These are phyloP conservation scores for Colletotrichum godetiae DNA, from an alignment of 2,329 filamentous ascomycete genomes.

Conservation along the genomic window DNA sequence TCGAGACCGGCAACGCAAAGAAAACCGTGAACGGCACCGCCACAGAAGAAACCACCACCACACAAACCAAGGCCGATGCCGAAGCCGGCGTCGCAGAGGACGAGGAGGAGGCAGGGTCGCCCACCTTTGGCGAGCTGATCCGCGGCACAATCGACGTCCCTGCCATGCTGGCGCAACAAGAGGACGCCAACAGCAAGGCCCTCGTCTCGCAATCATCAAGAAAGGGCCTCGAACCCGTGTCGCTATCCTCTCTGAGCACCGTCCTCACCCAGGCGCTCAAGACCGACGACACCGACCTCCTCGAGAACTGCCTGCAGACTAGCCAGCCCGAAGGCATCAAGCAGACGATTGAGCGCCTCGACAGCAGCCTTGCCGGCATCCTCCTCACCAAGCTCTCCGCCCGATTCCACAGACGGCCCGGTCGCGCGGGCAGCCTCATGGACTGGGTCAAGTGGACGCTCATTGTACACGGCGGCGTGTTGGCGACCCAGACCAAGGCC, in stretches of 20 bases:
- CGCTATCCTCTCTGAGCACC: constrained; percentile 85
- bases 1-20: constrained; percentile 33
- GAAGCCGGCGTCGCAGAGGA: constrained; percentile 48
- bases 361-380: constrained; percentile 82
- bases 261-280: constrained; percentile 94
- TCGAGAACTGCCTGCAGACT: constrained; percentile 91
- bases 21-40: constrained; percentile 40
- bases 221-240: constrained; percentile 69
- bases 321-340: constrained; percentile 82
- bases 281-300: constrained; percentile 88
- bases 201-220: constrained; percentile 55
- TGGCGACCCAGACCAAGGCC: constrained; percentile 87
- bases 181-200: constrained; percentile 40
- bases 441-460: constrained; percentile 97
- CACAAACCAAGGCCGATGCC: constrained; percentile 43
- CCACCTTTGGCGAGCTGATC: constrained; percentile 89
- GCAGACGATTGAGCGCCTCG: constrained; percentile 89
- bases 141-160: constrained; percentile 82
- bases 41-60: constrained; percentile 38
- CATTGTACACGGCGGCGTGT: constrained; percentile 89
- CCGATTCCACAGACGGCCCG: constrained; percentile 86
- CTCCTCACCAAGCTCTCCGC: constrained; percentile 88
- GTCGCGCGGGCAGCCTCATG: constrained; percentile 89
- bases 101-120: constrained; percentile 59
- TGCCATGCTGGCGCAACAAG: constrained; percentile 62